A percentile compares a stretch with the other conserved stretches of the same genome.
These are phyloP conservation scores for Acacia acuminata DNA, from an alignment of 306 rosid species.

Conservation along the genomic window DNA sequence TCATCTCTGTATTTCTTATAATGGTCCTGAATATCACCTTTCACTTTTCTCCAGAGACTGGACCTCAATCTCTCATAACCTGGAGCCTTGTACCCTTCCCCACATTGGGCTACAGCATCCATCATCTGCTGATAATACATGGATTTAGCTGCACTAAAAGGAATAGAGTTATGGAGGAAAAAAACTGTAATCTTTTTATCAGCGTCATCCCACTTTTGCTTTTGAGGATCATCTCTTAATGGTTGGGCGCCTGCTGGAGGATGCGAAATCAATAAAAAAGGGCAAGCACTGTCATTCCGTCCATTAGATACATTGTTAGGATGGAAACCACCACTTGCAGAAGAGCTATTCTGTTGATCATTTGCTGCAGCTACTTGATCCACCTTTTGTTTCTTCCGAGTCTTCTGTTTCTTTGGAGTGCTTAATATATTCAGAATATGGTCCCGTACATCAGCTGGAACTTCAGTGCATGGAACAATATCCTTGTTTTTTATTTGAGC, in stretches of 20 bases:
- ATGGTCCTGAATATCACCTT: constrained; percentile 50
- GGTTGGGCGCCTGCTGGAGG: constrained; percentile 53
- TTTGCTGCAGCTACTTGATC: constrained; percentile 48
- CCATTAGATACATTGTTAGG: constrained; percentile 58
- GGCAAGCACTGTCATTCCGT: constrained; percentile 59
- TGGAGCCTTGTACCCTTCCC: constrained; percentile 76
- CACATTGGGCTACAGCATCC: constrained; percentile 60
- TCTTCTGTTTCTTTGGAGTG: constrained; percentile 66
- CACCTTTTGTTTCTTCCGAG: constrained; percentile 57
- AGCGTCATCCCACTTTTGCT: constrained; percentile 56
- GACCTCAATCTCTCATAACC: constrained; percentile 57
- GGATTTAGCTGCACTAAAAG: constrained; percentile 66
- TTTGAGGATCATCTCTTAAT: constrained; percentile 47
- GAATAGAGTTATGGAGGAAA: constrained; percentile 64
- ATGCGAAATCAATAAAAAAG: constrained; percentile 46
- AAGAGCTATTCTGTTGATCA: constrained; percentile 61
- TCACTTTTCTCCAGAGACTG: constrained; percentile 61
- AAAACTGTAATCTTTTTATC: constrained; percentile 68
- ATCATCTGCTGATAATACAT: constrained; percentile 72
- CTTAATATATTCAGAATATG: constrained; percentile 58
- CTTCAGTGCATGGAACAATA: constrained; percentile 67
- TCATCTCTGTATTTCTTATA: constrained; percentile 55
- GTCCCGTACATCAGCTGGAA: constrained; percentile 64
- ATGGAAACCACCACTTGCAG: constrained; percentile 59
- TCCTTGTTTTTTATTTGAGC: constrained; percentile 85